Conservation (phyloP, 352 stramenopile genomes). For the Phytophthora palmivora region DNA sequence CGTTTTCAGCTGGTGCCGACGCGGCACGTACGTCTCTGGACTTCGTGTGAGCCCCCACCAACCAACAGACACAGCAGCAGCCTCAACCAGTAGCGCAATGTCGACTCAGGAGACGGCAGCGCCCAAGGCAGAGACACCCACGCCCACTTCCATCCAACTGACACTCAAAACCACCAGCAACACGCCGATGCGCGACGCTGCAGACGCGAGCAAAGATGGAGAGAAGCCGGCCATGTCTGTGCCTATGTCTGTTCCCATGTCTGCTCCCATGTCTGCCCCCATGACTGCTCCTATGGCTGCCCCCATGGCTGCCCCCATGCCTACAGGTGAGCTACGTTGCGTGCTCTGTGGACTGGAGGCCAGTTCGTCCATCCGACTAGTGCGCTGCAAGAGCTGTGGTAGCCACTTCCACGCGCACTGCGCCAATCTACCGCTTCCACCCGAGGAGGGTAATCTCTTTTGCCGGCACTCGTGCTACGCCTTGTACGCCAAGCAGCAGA, state of each 20-base stretch:
- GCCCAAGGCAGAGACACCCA: conserved; percentile 4
- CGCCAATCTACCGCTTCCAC: conserved; percentile 65
- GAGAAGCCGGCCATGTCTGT: background rate
- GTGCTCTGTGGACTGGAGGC: conserved; percentile 38
- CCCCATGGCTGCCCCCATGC: no score
- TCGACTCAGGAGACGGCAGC: conserved; percentile 17
- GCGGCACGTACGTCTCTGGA: conserved; percentile 4
- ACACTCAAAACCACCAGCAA: conserved; percentile 15
- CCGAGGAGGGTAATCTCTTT: conserved; percentile 70
- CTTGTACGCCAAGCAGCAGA: conserved; percentile 45
- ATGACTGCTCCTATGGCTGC: no score
- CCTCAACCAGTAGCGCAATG: conserved; percentile 14
- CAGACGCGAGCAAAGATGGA: conserved; percentile 8
- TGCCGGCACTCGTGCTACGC: conserved; percentile 73
- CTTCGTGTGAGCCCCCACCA: background rate
- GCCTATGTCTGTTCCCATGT: no score
- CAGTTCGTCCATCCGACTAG: conserved; percentile 39
- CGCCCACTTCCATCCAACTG: conserved; percentile 6
- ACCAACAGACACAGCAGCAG: background rate
- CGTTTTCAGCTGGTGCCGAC: conserved; percentile 1
- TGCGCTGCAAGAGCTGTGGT: conserved; percentile 62
- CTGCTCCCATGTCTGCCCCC: no score
- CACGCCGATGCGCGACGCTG: conserved; percentile 10
- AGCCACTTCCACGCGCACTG: conserved; percentile 71
- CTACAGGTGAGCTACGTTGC: conserved; percentile 18